Percentiles rank a stretch among this genome's conserved stretches.
Conservation (phyloP, 1,139 yeast species). For the Kluyveromyces marxianus region DNA sequence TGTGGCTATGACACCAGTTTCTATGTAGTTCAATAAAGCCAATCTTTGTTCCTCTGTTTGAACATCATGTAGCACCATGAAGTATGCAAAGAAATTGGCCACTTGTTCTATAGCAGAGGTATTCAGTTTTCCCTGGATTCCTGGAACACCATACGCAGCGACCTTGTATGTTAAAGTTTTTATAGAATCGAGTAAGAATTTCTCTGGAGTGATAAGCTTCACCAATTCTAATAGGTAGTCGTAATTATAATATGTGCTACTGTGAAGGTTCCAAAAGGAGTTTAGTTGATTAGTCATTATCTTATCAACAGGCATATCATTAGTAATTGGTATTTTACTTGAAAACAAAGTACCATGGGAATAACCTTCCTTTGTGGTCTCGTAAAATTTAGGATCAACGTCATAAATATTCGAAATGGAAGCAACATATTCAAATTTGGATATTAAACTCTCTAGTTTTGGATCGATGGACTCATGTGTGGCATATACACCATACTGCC, state of each 20-base stretch:
- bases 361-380: conserved; percentile 18
- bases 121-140: conserved; percentile 18
- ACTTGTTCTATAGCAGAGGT: conserved; percentile 23
- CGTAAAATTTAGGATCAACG: conserved; percentile 21
- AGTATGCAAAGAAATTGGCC: conserved; percentile 26
- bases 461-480: conserved; percentile 26
- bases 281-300: conserved; percentile 30
- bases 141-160: conserved; percentile 21
- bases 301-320: conserved; percentile 27
- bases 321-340: conserved; percentile 20
- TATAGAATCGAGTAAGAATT: conserved; percentile 24
- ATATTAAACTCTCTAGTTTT: conserved; percentile 21
- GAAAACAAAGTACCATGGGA: conserved; percentile 25
- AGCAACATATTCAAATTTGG: conserved; percentile 18
- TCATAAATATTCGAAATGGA: conserved; percentile 24
- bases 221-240: conserved; percentile 27
- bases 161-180: conserved; percentile 23
- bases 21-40: conserved; percentile 19
- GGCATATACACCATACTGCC: conserved; percentile 28
- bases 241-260: conserved; percentile 30
- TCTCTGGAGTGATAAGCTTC: conserved; percentile 21
- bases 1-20: conserved; percentile 9
- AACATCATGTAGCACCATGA: conserved; percentile 26
- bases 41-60: conserved; percentile 19
- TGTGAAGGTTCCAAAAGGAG: conserved; percentile 31